A percentile compares a stretch with the other conserved stretches of the same genome.
Evolutionary conservation across 371 early-diverging fungal species (phyloP).

Genomic region (Haplosporangium sp.): DNA sequence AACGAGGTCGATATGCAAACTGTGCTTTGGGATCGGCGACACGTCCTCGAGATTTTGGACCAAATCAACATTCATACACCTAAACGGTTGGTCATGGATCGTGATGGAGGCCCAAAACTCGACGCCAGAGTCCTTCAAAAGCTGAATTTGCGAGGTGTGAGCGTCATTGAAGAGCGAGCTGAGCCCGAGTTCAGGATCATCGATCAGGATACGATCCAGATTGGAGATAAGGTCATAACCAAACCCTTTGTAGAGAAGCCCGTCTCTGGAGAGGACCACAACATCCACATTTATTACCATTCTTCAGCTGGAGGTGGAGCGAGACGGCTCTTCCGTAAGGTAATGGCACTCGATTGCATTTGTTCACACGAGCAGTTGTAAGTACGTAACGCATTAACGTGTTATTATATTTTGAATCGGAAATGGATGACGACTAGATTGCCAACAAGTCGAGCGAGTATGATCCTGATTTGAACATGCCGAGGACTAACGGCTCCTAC

Average conservation of each 20-base stretch:
- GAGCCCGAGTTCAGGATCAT: slow-evolving; percentile 60
- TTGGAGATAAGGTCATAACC: slow-evolving; percentile 72
- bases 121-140: slow-evolving; percentile 63
- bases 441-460: slow-evolving; percentile 97
- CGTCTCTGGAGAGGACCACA: slow-evolving; percentile 96
- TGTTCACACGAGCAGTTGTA: neutral
- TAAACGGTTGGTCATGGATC: slow-evolving; percentile 76
- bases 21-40: slow-evolving; percentile 91
- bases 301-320: slow-evolving; percentile 90
- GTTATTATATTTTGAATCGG: too few species aligned
- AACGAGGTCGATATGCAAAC: slow-evolving; percentile 95
- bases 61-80: slow-evolving; percentile 91
- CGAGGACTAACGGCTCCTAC: slow-evolving; percentile 87
- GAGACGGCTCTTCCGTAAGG: slow-evolving; percentile 95
- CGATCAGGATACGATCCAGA: slow-evolving; percentile 80
- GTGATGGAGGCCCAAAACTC: slow-evolving; percentile 78
- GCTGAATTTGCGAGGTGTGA: slow-evolving; percentile 60
- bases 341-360: slow-evolving; percentile 25
- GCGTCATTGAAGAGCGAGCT: slow-evolving; percentile 55
- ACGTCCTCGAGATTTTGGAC: slow-evolving; percentile 89
- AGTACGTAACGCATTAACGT: too few species aligned
- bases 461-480: slow-evolving; percentile 71
- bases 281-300: slow-evolving; percentile 96
- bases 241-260: slow-evolving; percentile 99
- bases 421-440: too few species aligned